Evolutionary conservation across 345 rosid species (phyloP), one percentile per base, ranked within the genome.

Genomic region (Gossypium turneri): DNA sequence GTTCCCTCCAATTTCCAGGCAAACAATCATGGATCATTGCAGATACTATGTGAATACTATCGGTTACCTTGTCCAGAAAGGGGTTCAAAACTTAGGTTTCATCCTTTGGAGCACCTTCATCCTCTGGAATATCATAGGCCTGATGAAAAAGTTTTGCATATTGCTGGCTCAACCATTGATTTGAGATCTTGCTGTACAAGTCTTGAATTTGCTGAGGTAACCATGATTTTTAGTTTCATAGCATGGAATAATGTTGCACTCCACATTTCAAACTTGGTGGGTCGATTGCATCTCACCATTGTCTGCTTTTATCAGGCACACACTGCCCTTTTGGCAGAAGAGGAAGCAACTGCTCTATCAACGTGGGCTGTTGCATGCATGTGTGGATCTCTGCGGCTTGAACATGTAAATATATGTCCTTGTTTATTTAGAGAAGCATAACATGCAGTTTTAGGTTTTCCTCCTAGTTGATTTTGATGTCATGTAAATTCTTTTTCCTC

Each of bases 381-480:
- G 82, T 94, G 97, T 80, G 98, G 97, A 60, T 86, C 97, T 76
- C 80, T 94, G 76, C 88, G 97, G 50, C 97, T 94, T 77, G 98
- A 94, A 80, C 83, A 89, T 65, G 98, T 92, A 80, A 84, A 81
- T 72, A 62, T 73, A 34, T 53, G 43, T 24, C 22, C 45, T n/a
- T 13, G 1, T 70, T 73, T 61, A n/a, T 60, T 19, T 19, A 38
- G 9, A 22, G 50, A 27, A 69, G 45, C 24, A 57, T 57, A 67
- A 29, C n/a, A 50, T 45, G 57, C 70, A 44, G 25, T 47, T 17
- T 75, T 25, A 16, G 57, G 20, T 65, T 75, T 29, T 75, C 44
- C 1, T 47, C 24, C 24, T 2, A 27, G 52, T 47, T 64, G 29
- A 45, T 53, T 65, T 45, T 22, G 12, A 22, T 56, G 24, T 22